Percentiles rank a stretch among this genome's conserved stretches.
Conservation (phyloP, 805 yeast genomes). For the Cyberlindnera maclurae region DNA sequence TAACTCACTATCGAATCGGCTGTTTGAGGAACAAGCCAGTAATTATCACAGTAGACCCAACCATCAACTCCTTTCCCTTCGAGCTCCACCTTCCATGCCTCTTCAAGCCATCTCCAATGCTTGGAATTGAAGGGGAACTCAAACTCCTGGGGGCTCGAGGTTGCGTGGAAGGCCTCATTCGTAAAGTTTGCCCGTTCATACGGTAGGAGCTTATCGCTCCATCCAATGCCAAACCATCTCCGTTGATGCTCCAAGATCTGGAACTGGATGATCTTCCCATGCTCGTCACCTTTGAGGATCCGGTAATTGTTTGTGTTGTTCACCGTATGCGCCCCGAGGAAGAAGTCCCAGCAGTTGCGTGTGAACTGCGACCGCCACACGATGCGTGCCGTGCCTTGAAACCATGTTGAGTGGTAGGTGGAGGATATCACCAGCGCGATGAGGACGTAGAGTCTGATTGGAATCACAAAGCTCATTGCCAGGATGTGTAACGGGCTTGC, state of each 20-base stretch:
- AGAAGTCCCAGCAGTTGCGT: constrained; percentile 29
- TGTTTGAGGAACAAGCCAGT: constrained; percentile 37
- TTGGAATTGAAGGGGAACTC: constrained; percentile 39
- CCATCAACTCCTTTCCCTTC: constrained; percentile 35
- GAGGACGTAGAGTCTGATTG: constrained; percentile 32
- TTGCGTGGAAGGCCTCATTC: constrained; percentile 29
- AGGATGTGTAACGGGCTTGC: constrained; percentile 35
- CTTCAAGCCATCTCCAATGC: constrained; percentile 55
- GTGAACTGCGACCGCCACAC: constrained; percentile 41
- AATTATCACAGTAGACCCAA: constrained; percentile 48
- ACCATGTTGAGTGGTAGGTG: constrained; percentile 40
- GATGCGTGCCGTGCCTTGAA: constrained; percentile 35
- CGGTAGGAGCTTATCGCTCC: constrained; percentile 46
- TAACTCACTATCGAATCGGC: constrained; percentile 42
- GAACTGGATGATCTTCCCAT: constrained; percentile 42
- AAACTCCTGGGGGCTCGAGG: constrained; percentile 30
- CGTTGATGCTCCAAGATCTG: constrained; percentile 51
- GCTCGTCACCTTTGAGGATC: constrained; percentile 33
- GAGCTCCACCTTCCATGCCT: constrained; percentile 40
- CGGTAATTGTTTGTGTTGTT: constrained; percentile 23
- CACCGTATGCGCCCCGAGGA: constrained; percentile 29
- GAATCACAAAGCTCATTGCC: constrained; percentile 26
- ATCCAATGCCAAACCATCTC: constrained; percentile 56
- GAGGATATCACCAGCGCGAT: constrained; percentile 29
- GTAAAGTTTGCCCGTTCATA: constrained; percentile 45